Percentiles rank a stretch among this genome's conserved stretches.
Evolutionary conservation across 2,329 filamentous ascomycete species (phyloP).

Genomic region (Albifimbria verrucaria): DNA sequence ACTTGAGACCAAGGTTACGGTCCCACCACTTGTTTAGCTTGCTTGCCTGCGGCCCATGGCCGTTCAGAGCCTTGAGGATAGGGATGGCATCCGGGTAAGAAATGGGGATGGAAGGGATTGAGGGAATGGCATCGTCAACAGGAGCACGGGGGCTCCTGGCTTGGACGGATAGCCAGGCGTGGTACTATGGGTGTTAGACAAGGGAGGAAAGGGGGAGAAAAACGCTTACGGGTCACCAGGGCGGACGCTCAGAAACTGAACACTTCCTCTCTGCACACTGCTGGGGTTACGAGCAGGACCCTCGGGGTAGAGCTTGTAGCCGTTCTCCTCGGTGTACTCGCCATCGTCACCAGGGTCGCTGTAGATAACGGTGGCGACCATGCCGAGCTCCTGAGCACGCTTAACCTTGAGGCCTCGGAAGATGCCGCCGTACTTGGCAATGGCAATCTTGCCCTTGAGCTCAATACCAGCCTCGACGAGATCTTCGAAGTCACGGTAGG

Average conservation of each 20-base stretch:
- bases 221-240: slow-evolving; percentile 62
- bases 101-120: slow-evolving; percentile 87
- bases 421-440: slow-evolving; percentile 80
- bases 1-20: slow-evolving; percentile 65
- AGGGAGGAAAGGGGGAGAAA: no score
- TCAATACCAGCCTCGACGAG: slow-evolving; percentile 70
- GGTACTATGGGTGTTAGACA: slow-evolving; percentile 47
- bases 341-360: slow-evolving; percentile 89
- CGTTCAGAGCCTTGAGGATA: slow-evolving; percentile 85
- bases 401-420: slow-evolving; percentile 93
- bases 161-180: slow-evolving; percentile 93
- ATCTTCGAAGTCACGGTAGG: slow-evolving; percentile 81
- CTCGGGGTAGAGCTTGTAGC: slow-evolving; percentile 73
- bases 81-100: slow-evolving; percentile 86
- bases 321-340: slow-evolving; percentile 75
- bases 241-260: slow-evolving; percentile 70
- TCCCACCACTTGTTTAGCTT: slow-evolving; percentile 73
- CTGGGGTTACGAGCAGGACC: slow-evolving; percentile 85
- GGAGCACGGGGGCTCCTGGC: slow-evolving; percentile 75
- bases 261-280: slow-evolving; percentile 85
- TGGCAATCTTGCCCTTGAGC: slow-evolving; percentile 79
- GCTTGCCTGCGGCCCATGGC: slow-evolving; percentile 73
- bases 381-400: slow-evolving; percentile 84
- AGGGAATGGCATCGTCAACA: slow-evolving; percentile 67
- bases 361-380: slow-evolving; percentile 82